Conservation (phyloP, 371 early-diverging fungal species). For the Enterocytospora artemiae region DNA sequence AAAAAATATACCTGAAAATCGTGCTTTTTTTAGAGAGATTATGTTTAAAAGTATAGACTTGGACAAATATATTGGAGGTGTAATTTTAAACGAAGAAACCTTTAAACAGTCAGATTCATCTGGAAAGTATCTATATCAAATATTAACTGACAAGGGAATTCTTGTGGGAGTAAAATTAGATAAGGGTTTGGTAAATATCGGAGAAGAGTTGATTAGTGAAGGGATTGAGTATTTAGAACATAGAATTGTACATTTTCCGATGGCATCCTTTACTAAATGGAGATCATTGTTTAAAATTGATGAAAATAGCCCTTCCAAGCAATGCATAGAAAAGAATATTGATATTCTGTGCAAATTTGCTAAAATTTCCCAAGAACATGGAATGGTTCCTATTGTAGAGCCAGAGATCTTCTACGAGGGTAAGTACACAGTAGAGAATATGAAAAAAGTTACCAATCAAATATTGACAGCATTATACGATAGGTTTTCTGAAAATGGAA, state of each 20-base stretch:
- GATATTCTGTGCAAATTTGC: constrained; percentile 63
- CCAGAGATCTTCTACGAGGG: constrained; percentile 66
- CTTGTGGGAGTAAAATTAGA: constrained; percentile 64
- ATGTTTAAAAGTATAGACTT: constrained; percentile 61
- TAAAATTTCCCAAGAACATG: constrained; percentile 61
- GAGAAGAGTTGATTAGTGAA: constrained; percentile 62
- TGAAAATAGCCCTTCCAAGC: constrained; percentile 55
- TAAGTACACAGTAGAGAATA: constrained; percentile 59
- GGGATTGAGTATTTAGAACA: constrained; percentile 62
- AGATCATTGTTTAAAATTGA: constrained; percentile 61
- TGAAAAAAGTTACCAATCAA: constrained; percentile 57
- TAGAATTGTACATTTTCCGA: constrained; percentile 57
- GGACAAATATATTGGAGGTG: constrained; percentile 61
- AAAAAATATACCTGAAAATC: constrained; percentile 62
- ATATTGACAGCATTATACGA: constrained; percentile 61
- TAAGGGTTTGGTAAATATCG: constrained; percentile 59
- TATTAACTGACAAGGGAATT: constrained; percentile 59
- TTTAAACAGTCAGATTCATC: constrained; percentile 59
- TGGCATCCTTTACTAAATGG: constrained; percentile 66
- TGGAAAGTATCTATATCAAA: constrained; percentile 59
- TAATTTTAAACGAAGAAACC: constrained; percentile 64
- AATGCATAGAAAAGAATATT: constrained; percentile 62
- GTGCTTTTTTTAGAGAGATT: constrained; percentile 62
- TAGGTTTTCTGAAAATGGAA: constrained; percentile 59
- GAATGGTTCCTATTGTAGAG: constrained; percentile 64